Evolutionary conservation across 768 basidiomycete species (phyloP), one percentile per base, ranked within the genome.

Genomic region (Suillus weaverae): DNA sequence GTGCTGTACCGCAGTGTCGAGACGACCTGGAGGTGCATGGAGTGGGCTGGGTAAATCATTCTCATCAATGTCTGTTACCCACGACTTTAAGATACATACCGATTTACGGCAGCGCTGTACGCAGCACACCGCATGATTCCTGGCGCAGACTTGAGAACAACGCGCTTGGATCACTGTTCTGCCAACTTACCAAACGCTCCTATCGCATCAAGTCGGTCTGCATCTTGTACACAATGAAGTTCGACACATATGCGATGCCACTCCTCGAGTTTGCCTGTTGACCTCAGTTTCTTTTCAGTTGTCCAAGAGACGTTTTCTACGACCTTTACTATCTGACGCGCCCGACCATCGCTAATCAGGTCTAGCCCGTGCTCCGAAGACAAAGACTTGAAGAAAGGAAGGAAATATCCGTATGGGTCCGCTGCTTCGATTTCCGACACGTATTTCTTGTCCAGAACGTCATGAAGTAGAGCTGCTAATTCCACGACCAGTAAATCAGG

Each of bases 361-460:
- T 91, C 86, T 30, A 89, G 63, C 4, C 80, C 82, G 61, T 81
- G 76, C 57, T 78, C 72, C 4, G 70, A 70, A 5, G 80, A 79
- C 71, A 84, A 76, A 5, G 74, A 76, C 62, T 79, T 67, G 72
- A 91, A 91, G 74, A 87, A 86, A 26, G 91, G 88, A 30, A 86
- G 77, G 73, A 92, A 89, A 71, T 85, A 91, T 62, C 79, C 76
- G 75, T 86, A 86, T 7, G 89, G 85, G 72, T 91, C 86, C 20
- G 83, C 79, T 14, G 85, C 84, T 69, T 85, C 75, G 62, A 80
- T 81, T 14, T 81, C 74, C 2, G 87, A 78, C 20, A 89, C 87
- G 71, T 94, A 93, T 80, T 94, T 94, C 79, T 90, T 92, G 83
- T 94, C 92, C 39, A 92, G 79, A 48, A 95, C 83, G 75, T 97